Evolutionary conservation across 495 filamentous ascomycete genomes (phyloP).

Genomic region (Amphirosellinia nigrospora): DNA sequence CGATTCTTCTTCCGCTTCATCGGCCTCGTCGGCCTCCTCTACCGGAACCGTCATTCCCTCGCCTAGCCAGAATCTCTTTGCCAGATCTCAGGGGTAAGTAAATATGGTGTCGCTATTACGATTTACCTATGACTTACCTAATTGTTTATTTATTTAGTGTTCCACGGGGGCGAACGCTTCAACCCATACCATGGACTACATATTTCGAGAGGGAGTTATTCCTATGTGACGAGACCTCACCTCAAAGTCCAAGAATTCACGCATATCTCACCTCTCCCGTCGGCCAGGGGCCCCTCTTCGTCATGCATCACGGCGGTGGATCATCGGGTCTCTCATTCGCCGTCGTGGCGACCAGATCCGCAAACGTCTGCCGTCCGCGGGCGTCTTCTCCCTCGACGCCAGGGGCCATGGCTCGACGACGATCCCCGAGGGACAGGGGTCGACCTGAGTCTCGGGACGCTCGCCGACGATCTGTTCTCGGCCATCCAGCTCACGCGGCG

Average conservation of each 20-base stretch:
- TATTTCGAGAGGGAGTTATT: slow-evolving; percentile 89
- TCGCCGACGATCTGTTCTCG: slow-evolving; percentile 74
- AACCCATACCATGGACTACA: slow-evolving; percentile 79
- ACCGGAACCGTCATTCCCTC: slow-evolving; percentile 88
- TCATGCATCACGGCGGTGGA: slow-evolving; percentile 89
- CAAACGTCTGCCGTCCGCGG: slow-evolving; percentile 77
- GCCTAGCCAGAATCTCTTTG: slow-evolving; percentile 74
- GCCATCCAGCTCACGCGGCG: slow-evolving; percentile 68
- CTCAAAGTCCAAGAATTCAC: slow-evolving; percentile 65
- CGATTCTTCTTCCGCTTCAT: slow-evolving; percentile 76
- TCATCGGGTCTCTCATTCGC: slow-evolving; percentile 90
- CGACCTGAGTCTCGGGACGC: slow-evolving; percentile 70
- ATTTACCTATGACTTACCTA: slow-evolving; percentile 29
- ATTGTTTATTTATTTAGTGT: slow-evolving; percentile 39
- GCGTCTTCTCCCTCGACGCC: slow-evolving; percentile 83
- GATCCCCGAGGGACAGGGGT: slow-evolving; percentile 46
- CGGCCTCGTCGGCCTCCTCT: slow-evolving; percentile 79
- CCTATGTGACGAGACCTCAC: slow-evolving; percentile 53
- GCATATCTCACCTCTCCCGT: slow-evolving; percentile 79
- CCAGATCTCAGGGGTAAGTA: slow-evolving; percentile 67
- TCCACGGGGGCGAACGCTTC: slow-evolving; percentile 49
- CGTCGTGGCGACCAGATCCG: slow-evolving; percentile 77
- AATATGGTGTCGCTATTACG: slow-evolving; percentile 26
- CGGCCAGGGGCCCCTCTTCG: slow-evolving; percentile 74
- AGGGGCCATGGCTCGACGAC: slow-evolving; percentile 83